phyloP scores from a whole-genome alignment of 2,329 filamentous ascomycete genomes.

The Phaeomoniella chlamydospora region DNA sequence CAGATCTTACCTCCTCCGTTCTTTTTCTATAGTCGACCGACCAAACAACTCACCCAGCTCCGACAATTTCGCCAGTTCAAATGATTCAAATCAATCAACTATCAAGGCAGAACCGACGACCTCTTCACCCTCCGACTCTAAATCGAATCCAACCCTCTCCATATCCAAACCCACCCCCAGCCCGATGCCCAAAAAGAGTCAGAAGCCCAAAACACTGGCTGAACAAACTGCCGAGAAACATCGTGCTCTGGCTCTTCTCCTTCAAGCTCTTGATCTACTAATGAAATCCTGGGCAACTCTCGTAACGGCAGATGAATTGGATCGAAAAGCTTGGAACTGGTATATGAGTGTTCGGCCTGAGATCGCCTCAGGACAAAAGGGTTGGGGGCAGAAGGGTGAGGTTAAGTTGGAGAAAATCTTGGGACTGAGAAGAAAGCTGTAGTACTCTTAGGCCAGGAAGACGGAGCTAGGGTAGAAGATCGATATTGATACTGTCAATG shows the following conservation, averaged over 20 bases:
- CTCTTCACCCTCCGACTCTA: slow-evolving; percentile 3
- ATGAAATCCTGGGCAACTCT: slow-evolving; percentile 57
- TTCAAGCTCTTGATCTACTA: slow-evolving; percentile 57
- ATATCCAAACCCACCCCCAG: background rate
- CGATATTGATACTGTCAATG: too few relatives aligned
- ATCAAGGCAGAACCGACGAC: background rate
- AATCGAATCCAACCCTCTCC: slow-evolving; percentile 5
- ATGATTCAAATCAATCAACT: background rate
- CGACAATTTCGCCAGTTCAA: too few relatives aligned
- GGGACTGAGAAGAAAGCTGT: slow-evolving; percentile 32
- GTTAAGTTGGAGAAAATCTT: slow-evolving; percentile 55
- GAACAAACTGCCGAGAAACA: slow-evolving; percentile 47
- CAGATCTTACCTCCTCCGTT: slow-evolving; percentile 38
- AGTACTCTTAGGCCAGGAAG: too few relatives aligned
- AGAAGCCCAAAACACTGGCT: slow-evolving; percentile 40
- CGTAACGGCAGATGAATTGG: slow-evolving; percentile 51
- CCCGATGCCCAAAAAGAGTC: slow-evolving; percentile 17
- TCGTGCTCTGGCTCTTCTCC: slow-evolving; percentile 52
- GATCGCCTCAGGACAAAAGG: slow-evolving; percentile 56
- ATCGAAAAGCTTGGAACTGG: slow-evolving; percentile 67
- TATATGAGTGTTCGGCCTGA: slow-evolving; percentile 64
- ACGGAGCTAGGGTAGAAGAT: too few relatives aligned
- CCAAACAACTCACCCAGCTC: slow-evolving; percentile 11
- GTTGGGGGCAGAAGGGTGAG: slow-evolving; percentile 71
- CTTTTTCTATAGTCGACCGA: slow-evolving; percentile 18